A percentile compares a stretch with the other conserved stretches of the same genome.
Evolutionary conservation across 495 filamentous ascomycete genomes (phyloP).

Genomic region (Aspergillus mulundensis): DNA sequence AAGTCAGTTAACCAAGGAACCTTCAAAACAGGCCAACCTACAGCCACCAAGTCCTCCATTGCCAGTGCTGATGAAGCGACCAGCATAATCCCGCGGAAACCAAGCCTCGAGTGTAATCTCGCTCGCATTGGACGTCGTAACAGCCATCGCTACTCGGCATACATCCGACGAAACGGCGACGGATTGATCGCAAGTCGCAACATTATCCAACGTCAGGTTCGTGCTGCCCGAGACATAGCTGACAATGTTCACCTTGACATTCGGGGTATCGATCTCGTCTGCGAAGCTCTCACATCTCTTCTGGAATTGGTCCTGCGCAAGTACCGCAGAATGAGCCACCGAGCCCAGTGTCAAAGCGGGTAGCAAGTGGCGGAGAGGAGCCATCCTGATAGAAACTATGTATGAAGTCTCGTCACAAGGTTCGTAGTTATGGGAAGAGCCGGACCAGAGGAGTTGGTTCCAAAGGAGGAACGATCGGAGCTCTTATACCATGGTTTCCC

Average conservation of each 20-base stretch:
- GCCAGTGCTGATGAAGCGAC: conserved; percentile 51
- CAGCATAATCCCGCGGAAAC: conserved; percentile 51
- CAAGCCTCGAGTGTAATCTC: conserved; percentile 55
- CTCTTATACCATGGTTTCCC: background rate
- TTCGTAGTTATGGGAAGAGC: background rate
- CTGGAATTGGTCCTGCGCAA: conserved; percentile 30
- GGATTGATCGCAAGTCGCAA: conserved; percentile 38
- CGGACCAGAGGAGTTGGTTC: background rate
- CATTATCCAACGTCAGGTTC: conserved; percentile 46
- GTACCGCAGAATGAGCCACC: background rate
- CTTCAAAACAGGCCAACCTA: conserved; percentile 20
- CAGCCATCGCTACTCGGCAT: conserved; percentile 55
- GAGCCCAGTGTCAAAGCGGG: conserved; percentile 24
- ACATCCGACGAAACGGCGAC: conserved; percentile 45
- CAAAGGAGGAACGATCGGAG: background rate
- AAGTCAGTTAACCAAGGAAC: background rate
- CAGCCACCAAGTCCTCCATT: conserved; percentile 56
- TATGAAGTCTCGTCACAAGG: background rate
- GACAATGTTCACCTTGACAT: conserved; percentile 36
- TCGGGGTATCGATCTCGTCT: conserved; percentile 30
- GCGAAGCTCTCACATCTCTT: conserved; percentile 29
- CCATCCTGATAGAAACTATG: conserved; percentile 8
- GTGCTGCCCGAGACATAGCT: conserved; percentile 45
- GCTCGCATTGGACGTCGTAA: conserved; percentile 50
- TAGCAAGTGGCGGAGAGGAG: conserved; percentile 13